phyloP scores from a whole-genome alignment of 345 rosid genomes.

The Gossypium raimondii region DNA sequence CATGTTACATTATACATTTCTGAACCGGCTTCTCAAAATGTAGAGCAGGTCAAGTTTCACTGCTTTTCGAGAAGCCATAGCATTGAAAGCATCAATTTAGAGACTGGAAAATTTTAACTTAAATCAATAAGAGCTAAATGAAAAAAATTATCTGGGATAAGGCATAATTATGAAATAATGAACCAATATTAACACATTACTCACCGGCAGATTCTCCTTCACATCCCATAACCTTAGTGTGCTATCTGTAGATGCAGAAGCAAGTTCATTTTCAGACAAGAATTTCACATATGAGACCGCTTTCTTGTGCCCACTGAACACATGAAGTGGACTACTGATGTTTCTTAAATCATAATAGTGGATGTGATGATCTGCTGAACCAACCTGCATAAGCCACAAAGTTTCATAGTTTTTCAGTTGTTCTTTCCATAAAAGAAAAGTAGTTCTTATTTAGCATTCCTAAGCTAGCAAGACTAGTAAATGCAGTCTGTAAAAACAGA shows the following conservation, averaged over 20 bases:
- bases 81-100: not conserved
- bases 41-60: no score
- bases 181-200: conserved; percentile 22
- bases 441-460: not conserved
- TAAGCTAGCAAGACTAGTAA: not conserved
- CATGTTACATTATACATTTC: not conserved
- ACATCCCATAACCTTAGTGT: conserved; percentile 95
- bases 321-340: conserved; percentile 75
- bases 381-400: conserved; percentile 57
- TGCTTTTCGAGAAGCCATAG: not conserved
- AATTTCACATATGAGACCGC: conserved; percentile 95
- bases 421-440: not conserved
- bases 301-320: conserved; percentile 88
- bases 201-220: conserved; percentile 76
- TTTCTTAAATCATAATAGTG: conserved; percentile 90
- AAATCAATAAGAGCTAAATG: not conserved
- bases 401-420: not conserved
- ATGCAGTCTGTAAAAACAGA: not conserved
- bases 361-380: conserved; percentile 94
- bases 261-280: conserved; percentile 87
- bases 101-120: not conserved
- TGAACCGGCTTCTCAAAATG: not conserved
- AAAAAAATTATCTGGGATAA: not conserved
- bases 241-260: conserved; percentile 97
- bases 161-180: conserved; percentile 1